A percentile compares a stretch with the other conserved stretches of the same genome.
These are phyloP conservation scores for Solanum chaucha DNA, from an alignment of 257 asterid species.

Conservation along the genomic window DNA sequence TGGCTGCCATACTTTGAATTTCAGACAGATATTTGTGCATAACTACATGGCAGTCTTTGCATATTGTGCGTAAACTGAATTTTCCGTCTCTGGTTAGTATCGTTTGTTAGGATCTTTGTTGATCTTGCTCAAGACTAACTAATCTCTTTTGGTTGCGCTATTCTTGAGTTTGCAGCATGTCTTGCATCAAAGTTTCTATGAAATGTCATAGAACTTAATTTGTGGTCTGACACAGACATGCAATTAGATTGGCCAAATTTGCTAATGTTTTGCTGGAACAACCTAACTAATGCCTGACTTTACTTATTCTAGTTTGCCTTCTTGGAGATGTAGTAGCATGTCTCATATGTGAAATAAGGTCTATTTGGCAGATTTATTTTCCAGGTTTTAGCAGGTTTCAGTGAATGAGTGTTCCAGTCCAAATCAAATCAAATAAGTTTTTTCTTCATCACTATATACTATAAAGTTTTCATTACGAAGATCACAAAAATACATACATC, in stretches of 20 bases:
- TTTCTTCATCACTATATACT: neutral
- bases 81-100: neutral
- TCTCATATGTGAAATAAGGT: neutral
- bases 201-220: neutral
- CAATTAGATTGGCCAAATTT: neutral
- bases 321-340: neutral
- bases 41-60: neutral
- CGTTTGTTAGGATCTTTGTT: neutral
- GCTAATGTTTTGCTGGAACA: neutral
- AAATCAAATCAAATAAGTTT: neutral
- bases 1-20: neutral
- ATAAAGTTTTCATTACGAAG: neutral
- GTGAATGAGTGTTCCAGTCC: neutral
- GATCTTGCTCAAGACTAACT: neutral
- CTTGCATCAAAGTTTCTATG: neutral
- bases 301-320: neutral
- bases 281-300: neutral
- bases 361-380: neutral
- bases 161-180: neutral
- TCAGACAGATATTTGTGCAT: neutral
- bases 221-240: neutral
- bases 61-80: neutral
- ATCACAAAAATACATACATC: neutral
- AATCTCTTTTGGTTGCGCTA: neutral
- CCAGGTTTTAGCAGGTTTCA: neutral